phyloP scores from a whole-genome alignment of 2,329 filamentous ascomycete genomes.

The Botryotinia calthae region DNA sequence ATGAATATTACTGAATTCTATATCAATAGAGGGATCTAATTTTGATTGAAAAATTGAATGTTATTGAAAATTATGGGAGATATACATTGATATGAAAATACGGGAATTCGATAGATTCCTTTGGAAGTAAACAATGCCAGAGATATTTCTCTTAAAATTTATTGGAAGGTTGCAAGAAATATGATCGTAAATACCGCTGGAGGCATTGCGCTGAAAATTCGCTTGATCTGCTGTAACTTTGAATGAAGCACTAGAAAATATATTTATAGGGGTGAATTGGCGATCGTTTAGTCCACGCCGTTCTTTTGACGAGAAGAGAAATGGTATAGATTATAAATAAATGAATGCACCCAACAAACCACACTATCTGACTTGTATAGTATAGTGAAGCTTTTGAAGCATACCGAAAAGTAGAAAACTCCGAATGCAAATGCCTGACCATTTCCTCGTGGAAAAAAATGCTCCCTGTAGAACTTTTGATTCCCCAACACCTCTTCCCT shows the following conservation, averaged over 20 bases:
- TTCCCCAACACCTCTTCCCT: not conserved
- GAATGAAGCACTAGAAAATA: not conserved
- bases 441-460: not conserved
- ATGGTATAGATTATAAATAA: not conserved
- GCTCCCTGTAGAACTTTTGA: not conserved
- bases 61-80: not conserved
- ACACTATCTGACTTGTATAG: slow-evolving; percentile 1
- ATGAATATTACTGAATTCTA: not conserved
- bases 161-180: not conserved
- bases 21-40: not conserved
- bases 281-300: not conserved
- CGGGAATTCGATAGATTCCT: not conserved
- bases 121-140: accelerated
- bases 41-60: not conserved
- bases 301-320: not conserved
- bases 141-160: not conserved
- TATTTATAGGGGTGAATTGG: not conserved
- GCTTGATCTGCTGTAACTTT: not conserved
- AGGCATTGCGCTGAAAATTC: not conserved
- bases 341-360: not conserved
- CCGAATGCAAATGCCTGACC: not conserved
- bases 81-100: not conserved
- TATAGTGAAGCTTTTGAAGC: not conserved
- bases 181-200: not conserved
- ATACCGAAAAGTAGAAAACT: not conserved